Base-by-base conservation (phyloP, 2,329 filamentous ascomycete genomes). In the Neonectria faginata region DNA sequence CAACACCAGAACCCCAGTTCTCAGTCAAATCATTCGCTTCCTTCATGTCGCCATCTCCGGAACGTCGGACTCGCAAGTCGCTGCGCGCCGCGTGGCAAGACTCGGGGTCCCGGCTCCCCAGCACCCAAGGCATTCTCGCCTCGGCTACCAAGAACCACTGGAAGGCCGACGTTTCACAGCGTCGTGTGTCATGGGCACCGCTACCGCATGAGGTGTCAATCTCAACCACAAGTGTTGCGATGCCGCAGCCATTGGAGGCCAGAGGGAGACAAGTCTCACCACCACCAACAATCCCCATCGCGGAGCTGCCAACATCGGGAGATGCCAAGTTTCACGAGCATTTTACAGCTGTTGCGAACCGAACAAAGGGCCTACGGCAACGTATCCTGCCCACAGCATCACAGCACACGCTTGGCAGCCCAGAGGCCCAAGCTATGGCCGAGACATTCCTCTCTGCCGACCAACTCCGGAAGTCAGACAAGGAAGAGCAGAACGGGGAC, bases 1-100 rank as follows among this genome's bases (percentile, higher is more conserved):
- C 77, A 2, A 84, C 82, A 0, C 81, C 84, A 6, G 82, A 86
- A 54, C 79, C 82, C 14, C 80, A 81, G 5, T 78, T 86, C 31
- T 82, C 82, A 0, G 78, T 86, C 68, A 85, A 84, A 65, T 81
- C 84, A 0, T 87, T 88, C 70, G 80, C 83, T 1, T 81, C 82
- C 1, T 87, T 87, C 70, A 81, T 85, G 70, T 83, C 83, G 0
- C 81, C 83, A 1, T 85, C 84, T 0, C 82, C 85, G 1, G 77
- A 80, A 44, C 77, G 70, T n/a, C 68, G 66, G 14, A 65, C 70
- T 29, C 67, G 65, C 27, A 48, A 62, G 65, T 58, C 42, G 7
- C 67, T 58, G 16, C 55, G 41, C 44, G 57, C 48, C n/a, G 70
- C 68, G 20, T 72, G 64, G 42, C 69, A 62, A 62, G 70, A 67